A percentile compares a stretch with the other conserved stretches of the same genome.
These are phyloP conservation scores for Colletotrichum cuscutae DNA, from an alignment of 2,329 filamentous ascomycete genomes.

Conservation along the genomic window DNA sequence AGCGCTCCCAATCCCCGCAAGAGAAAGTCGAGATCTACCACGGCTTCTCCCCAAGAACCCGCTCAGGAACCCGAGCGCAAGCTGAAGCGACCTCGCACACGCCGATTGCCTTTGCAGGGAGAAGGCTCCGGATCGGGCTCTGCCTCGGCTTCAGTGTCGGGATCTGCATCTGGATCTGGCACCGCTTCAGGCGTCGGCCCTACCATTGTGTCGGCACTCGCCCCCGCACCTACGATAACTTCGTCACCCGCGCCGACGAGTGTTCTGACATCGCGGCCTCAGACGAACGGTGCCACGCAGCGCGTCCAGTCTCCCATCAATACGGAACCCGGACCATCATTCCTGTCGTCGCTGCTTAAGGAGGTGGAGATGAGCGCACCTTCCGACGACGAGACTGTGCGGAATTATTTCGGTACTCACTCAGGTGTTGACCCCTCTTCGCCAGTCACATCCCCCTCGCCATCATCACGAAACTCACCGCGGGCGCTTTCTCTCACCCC, in stretches of 20 bases:
- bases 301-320: constrained; percentile 31
- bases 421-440: constrained; percentile 59
- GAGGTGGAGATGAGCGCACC: constrained; percentile 80
- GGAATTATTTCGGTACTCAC: constrained; percentile 48
- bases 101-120: constrained; percentile 65
- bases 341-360: constrained; percentile 86
- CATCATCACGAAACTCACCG: constrained; percentile 74
- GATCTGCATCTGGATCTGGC: constrained; percentile 3
- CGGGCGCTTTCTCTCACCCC: constrained; percentile 76
- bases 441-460: constrained; percentile 72
- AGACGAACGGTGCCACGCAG: constrained; percentile 24
- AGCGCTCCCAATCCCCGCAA: constrained; percentile 67
- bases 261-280: constrained; percentile 33
- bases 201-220: constrained; percentile 20
- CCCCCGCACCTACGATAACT: neutral
- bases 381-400: constrained; percentile 66
- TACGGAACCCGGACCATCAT: constrained; percentile 71
- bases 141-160: constrained; percentile 1
- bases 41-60: constrained; percentile 75
- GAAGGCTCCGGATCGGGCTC: constrained; percentile 58
- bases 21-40: constrained; percentile 77
- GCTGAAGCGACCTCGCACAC: constrained; percentile 86
- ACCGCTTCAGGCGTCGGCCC: constrained; percentile 40
- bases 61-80: constrained; percentile 79
- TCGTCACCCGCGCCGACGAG: constrained; percentile 39